A percentile compares a stretch with the other conserved stretches of the same genome.
These are phyloP conservation scores for Pythium graminicola DNA, from an alignment of 352 stramenopile genomes.

Conservation along the genomic window DNA sequence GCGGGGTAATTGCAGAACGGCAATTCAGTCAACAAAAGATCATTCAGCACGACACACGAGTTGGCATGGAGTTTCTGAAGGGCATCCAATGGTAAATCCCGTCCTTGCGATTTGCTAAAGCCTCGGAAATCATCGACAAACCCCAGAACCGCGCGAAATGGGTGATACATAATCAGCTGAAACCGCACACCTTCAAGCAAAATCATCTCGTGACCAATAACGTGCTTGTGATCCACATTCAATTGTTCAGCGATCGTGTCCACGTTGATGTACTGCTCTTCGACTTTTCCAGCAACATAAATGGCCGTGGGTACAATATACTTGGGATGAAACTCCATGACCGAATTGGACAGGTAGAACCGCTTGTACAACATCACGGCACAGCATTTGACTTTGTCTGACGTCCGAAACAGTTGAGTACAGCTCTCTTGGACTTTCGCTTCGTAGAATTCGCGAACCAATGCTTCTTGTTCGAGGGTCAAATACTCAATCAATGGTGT, in stretches of 20 bases:
- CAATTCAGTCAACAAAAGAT: slow-evolving; percentile 68
- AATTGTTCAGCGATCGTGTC: slow-evolving; percentile 79
- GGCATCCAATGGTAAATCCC: slow-evolving; percentile 53
- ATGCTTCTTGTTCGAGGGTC: slow-evolving; percentile 47
- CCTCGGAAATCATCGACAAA: slow-evolving; percentile 82
- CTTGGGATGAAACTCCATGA: slow-evolving; percentile 87
- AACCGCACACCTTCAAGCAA: slow-evolving; percentile 84
- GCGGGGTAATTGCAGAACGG: slow-evolving; percentile 59
- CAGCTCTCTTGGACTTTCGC: slow-evolving; percentile 80
- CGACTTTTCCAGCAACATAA: slow-evolving; percentile 85
- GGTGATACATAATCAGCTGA: slow-evolving; percentile 87
- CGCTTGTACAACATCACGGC: slow-evolving; percentile 83
- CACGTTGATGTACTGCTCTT: slow-evolving; percentile 88
- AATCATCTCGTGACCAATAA: slow-evolving; percentile 85
- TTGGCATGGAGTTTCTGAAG: slow-evolving; percentile 79
- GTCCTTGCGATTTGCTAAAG: slow-evolving; percentile 52
- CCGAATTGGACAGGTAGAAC: slow-evolving; percentile 86
- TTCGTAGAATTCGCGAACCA: slow-evolving; percentile 72
- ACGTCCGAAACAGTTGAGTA: slow-evolving; percentile 79
- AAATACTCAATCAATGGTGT: slow-evolving; percentile 56
- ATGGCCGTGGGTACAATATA: slow-evolving; percentile 79
- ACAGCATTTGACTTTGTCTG: slow-evolving; percentile 83
- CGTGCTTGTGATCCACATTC: slow-evolving; percentile 77
- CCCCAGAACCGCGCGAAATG: slow-evolving; percentile 69
- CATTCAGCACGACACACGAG: slow-evolving; percentile 64